Evolutionary conservation across 1,284 basidiomycete genomes (phyloP).

Genomic region (Hemileia vastatrix): DNA sequence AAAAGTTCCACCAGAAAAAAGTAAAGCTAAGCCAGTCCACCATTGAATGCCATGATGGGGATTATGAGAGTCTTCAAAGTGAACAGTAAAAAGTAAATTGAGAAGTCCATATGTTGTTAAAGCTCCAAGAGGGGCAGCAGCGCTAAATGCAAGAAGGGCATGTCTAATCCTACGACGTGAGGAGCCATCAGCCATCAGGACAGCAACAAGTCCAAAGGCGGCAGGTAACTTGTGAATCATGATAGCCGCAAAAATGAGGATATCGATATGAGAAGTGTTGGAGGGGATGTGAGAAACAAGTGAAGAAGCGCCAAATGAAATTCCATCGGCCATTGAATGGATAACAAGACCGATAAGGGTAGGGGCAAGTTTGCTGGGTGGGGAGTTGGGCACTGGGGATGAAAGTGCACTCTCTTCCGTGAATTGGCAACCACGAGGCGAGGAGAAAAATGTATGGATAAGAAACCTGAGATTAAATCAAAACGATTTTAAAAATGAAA

Average conservation of each 20-base stretch:
- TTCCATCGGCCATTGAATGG: conserved; percentile 78
- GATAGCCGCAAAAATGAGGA: conserved; percentile 77
- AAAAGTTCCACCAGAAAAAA: conserved; percentile 85
- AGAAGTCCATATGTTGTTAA: conserved; percentile 57
- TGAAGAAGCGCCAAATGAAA: conserved; percentile 66
- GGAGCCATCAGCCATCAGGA: conserved; percentile 44
- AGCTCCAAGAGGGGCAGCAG: conserved; percentile 67
- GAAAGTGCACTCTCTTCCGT: conserved; percentile 4
- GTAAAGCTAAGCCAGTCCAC: conserved; percentile 64
- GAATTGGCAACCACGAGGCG: not conserved
- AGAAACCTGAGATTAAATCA: not conserved
- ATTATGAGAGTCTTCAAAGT: too few relatives aligned
- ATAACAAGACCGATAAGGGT: conserved; percentile 73
- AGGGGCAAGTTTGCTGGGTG: conserved; percentile 35
- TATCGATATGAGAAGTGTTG: conserved; percentile 50
- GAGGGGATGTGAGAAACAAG: conserved; percentile 26
- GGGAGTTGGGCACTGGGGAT: not conserved
- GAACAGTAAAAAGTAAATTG: conserved; percentile 56
- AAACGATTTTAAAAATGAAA: not conserved
- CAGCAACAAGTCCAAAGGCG: conserved; percentile 31
- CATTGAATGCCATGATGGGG: conserved; percentile 27
- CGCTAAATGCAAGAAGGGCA: conserved; percentile 65
- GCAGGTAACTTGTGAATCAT: conserved; percentile 61
- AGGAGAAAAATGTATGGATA: not conserved
- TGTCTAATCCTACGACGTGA: conserved; percentile 59